phyloP scores from a whole-genome alignment of 345 rosid genomes.

The Camelina hispida region DNA sequence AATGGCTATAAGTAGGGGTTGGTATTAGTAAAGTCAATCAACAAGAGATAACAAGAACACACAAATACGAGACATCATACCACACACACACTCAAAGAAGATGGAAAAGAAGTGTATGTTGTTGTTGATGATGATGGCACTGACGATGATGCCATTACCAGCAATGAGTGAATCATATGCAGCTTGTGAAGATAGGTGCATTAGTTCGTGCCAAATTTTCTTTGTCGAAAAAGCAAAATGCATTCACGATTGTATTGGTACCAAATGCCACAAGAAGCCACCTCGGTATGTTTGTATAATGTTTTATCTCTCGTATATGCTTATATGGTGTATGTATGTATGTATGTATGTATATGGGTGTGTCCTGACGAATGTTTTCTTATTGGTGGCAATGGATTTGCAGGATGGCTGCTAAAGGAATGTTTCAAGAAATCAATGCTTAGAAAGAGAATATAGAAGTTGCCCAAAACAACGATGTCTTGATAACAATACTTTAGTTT shows the following conservation, averaged over 20 bases:
- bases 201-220: background rate
- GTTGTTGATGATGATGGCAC: background rate
- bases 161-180: background rate
- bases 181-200: background rate
- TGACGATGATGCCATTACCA: background rate
- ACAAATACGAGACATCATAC: background rate
- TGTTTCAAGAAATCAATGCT: background rate
- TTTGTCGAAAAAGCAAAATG: no score
- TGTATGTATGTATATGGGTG: background rate
- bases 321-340: background rate
- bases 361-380: background rate
- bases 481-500: no score
- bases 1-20: background rate
- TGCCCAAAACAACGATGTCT: background rate
- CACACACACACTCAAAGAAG: background rate
- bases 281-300: background rate
- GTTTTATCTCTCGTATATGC: background rate
- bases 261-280: background rate
- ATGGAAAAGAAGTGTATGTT: background rate
- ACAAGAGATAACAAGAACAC: background rate
- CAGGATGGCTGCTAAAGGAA: background rate
- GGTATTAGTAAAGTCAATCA: background rate
- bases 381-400: background rate
- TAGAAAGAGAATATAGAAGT: background rate
- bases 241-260: no score